Conservation (phyloP, 1,284 basidiomycete genomes). For the Anthracocystis walkeri region DNA sequence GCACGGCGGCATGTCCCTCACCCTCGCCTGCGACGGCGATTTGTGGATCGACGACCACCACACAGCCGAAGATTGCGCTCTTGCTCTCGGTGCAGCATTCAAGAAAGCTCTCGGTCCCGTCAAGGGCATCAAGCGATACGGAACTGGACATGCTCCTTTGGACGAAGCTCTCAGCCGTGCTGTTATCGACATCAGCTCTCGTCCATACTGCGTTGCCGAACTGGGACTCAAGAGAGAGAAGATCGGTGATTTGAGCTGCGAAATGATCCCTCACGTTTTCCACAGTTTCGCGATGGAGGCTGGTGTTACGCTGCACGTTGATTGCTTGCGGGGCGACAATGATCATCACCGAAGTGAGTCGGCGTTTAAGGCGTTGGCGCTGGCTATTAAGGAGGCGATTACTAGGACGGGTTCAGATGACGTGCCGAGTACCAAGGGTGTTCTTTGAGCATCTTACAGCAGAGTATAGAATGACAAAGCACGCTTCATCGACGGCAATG, state of each 20-base stretch:
- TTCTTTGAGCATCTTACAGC: slow-evolving; percentile 63
- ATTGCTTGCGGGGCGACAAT: slow-evolving; percentile 92
- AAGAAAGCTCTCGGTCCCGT: slow-evolving; percentile 94
- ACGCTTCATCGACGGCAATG: no score
- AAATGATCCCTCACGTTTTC: slow-evolving; percentile 97
- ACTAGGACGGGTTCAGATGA: slow-evolving; percentile 89
- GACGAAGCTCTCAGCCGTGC: slow-evolving; percentile 91
- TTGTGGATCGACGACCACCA: slow-evolving; percentile 99
- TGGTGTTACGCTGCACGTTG: slow-evolving; percentile 91
- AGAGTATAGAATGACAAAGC: no score
- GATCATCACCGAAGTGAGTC: slow-evolving; percentile 98
- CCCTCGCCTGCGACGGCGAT: slow-evolving; percentile 91
- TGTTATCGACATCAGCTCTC: slow-evolving; percentile 97
- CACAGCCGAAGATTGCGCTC: slow-evolving; percentile 92
- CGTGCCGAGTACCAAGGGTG: slow-evolving; percentile 94
- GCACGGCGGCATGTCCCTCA: slow-evolving; percentile 75
- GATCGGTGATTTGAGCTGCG: slow-evolving; percentile 85
- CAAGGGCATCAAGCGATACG: slow-evolving; percentile 92
- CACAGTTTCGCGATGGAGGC: slow-evolving; percentile 92
- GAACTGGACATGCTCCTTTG: slow-evolving; percentile 94
- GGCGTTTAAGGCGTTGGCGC: slow-evolving; percentile 95
- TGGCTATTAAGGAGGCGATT: slow-evolving; percentile 94
- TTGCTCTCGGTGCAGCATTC: slow-evolving; percentile 92
- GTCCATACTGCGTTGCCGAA: slow-evolving; percentile 93
- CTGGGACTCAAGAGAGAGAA: slow-evolving; percentile 86